Evolutionary conservation across 78 protist genomes (phyloP).

Genomic region (Goniomonas avonlea): DNA sequence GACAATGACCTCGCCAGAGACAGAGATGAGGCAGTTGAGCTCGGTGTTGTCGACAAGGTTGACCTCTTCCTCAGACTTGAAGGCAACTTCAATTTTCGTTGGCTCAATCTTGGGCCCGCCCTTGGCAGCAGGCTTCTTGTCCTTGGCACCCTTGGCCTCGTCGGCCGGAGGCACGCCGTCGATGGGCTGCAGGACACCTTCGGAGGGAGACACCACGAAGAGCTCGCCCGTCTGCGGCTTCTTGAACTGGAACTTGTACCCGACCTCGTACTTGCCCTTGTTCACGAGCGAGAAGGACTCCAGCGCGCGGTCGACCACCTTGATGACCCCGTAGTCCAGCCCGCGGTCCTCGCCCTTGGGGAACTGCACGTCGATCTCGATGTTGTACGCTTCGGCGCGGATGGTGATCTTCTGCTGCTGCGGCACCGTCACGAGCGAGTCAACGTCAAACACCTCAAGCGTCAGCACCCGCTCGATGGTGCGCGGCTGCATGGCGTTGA

Average conservation of each 20-base stretch:
- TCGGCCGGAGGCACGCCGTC: not conserved
- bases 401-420: not conserved
- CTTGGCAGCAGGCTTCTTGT: not conserved
- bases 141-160: not conserved
- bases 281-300: slow-evolving; percentile 12
- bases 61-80: slow-evolving; percentile 22
- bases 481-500: slow-evolving; percentile 2
- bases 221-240: not conserved
- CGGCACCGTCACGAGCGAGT: not conserved
- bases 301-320: slow-evolving; percentile 14
- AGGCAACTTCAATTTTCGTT: not conserved
- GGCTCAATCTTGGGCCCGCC: not conserved
- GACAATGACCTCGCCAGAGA: slow-evolving; percentile 19
- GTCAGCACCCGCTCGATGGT: not conserved
- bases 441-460: slow-evolving; percentile 30
- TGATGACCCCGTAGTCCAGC: slow-evolving; percentile 27
- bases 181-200: slow-evolving; percentile 15
- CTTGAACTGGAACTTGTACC: slow-evolving; percentile 1
- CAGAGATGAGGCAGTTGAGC: not conserved
- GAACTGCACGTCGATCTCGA: slow-evolving; percentile 24
- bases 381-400: slow-evolving; percentile 47
- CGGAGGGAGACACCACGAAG: slow-evolving; percentile 9
- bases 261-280: slow-evolving; percentile 48
- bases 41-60: not conserved
- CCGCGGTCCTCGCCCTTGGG: slow-evolving; percentile 12